Conservation (phyloP, 495 filamentous ascomycete genomes). For the Podospora sp. region DNA sequence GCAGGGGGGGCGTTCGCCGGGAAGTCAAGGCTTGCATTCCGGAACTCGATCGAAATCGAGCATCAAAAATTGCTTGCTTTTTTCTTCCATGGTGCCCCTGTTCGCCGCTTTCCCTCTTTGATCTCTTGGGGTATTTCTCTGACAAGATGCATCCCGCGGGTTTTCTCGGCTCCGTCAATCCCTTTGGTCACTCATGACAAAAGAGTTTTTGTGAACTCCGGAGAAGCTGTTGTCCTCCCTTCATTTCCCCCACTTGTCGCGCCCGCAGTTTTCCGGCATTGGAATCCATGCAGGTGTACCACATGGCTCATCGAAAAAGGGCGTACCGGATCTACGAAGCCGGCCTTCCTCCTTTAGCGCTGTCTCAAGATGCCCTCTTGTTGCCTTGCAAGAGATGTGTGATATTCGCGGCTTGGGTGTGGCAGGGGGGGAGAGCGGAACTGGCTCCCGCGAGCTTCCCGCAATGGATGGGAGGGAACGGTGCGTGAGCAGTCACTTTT, state of each 20-base stretch:
- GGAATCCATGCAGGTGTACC: not conserved
- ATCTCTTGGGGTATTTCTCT: not conserved
- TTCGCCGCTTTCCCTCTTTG: not conserved
- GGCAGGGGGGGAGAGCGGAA: slow-evolving; percentile 16
- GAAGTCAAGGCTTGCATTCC: not conserved
- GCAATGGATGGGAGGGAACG: not conserved
- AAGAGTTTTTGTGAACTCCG: not conserved
- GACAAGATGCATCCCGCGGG: not conserved
- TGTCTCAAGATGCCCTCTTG: slow-evolving; percentile 4
- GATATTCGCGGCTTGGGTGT: slow-evolving; percentile 6
- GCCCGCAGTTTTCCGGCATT: not conserved
- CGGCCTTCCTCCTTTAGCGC: slow-evolving; percentile 5
- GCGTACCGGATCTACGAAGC: slow-evolving; percentile 1
- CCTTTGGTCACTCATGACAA: not conserved
- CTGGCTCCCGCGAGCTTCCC: slow-evolving; percentile 9
- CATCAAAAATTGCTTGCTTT: not conserved
- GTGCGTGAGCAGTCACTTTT: slow-evolving; percentile 10
- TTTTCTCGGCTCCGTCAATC: slow-evolving; percentile 1
- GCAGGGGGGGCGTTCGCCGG: not conserved
- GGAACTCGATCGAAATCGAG: not conserved
- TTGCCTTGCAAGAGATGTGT: not conserved
- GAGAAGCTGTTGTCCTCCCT: not conserved
- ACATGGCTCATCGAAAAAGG: not conserved
- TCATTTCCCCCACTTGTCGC: not conserved
- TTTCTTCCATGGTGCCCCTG: not conserved